Evolutionary conservation across 108 stramenopile species (phyloP).

Genomic region (Nitzschia putrida): DNA sequence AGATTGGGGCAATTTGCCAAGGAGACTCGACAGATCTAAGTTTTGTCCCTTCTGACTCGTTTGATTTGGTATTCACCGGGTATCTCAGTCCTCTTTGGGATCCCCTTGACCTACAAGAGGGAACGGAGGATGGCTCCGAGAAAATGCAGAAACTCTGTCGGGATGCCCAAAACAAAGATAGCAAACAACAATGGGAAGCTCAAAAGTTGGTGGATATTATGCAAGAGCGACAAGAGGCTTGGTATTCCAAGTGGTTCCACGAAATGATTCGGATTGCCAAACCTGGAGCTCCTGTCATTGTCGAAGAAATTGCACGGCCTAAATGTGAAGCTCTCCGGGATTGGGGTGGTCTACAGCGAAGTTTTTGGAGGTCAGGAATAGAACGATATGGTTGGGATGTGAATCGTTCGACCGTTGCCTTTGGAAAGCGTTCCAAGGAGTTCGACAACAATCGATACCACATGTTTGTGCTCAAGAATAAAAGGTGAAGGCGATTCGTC

Average conservation of each 20-base stretch:
- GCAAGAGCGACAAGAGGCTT: constrained; percentile 40
- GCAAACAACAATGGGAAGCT: constrained; percentile 2
- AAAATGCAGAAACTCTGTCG: constrained; percentile 11
- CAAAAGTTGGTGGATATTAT: constrained; percentile 13
- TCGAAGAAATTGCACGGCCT: constrained; percentile 20
- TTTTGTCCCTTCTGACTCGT: constrained; percentile 40
- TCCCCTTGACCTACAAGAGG: constrained; percentile 22
- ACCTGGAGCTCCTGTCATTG: constrained; percentile 41
- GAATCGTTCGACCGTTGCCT: constrained; percentile 1
- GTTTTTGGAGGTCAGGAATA: constrained; percentile 20
- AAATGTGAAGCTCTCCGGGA: constrained; percentile 9
- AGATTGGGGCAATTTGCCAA: constrained; percentile 37
- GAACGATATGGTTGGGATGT: constrained; percentile 25
- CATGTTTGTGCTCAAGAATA: constrained; percentile 44
- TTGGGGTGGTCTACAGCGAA: constrained; percentile 23
- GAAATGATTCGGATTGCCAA: constrained; percentile 59
- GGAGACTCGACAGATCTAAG: constrained; percentile 43
- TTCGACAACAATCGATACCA: constrained; percentile 35
- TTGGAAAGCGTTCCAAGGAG: constrained; percentile 1
- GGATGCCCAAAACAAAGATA: neutral
- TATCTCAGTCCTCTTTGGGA: constrained; percentile 32
- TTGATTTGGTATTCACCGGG: constrained; percentile 52
- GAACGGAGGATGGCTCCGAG: neutral
- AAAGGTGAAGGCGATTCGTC: neutral
- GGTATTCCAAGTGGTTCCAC: constrained; percentile 34